Conservation (phyloP, 177 flowering plant genomes). For the Vitis hybrid region DNA sequence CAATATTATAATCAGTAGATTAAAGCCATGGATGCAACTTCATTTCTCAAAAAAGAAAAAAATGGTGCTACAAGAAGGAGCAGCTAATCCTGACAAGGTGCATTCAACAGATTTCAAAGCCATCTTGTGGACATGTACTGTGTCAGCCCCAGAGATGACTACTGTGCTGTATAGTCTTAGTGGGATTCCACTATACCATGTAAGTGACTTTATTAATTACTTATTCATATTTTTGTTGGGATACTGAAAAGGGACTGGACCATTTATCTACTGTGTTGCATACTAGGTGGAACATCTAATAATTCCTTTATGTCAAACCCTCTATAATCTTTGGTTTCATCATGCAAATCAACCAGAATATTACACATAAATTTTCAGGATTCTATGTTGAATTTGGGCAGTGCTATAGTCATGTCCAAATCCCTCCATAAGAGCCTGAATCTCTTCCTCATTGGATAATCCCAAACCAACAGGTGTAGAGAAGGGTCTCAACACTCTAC, state of each 20-base stretch:
- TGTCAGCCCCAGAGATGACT: conserved; percentile 98
- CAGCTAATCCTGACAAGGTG: conserved; percentile 31
- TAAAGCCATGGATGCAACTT: conserved; percentile 72
- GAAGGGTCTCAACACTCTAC: too few species aligned
- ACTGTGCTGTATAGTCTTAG: conserved; percentile 63
- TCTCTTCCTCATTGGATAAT: too few species aligned
- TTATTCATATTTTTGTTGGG: not conserved
- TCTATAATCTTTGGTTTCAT: not conserved
- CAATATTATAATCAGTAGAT: conserved; percentile 70
- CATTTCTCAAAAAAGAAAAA: conserved; percentile 59
- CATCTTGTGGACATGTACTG: conserved; percentile 89
- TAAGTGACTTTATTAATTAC: conserved; percentile 36
- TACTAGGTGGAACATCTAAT: too few species aligned
- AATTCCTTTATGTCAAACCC: too few species aligned
- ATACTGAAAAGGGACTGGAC: not conserved
- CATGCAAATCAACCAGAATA: not conserved
- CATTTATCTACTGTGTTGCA: not conserved
- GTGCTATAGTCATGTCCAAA: too few species aligned
- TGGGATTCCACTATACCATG: conserved; percentile 76
- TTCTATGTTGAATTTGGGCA: too few species aligned
- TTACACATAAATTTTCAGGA: too few species aligned
- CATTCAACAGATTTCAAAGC: conserved; percentile 45
- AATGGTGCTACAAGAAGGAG: conserved; percentile 64
- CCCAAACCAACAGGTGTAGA: too few species aligned
- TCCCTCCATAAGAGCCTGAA: too few species aligned